Base-by-base conservation (phyloP, 192 early-diverging fungal genomes). In the Pilaira anomala region DNA sequence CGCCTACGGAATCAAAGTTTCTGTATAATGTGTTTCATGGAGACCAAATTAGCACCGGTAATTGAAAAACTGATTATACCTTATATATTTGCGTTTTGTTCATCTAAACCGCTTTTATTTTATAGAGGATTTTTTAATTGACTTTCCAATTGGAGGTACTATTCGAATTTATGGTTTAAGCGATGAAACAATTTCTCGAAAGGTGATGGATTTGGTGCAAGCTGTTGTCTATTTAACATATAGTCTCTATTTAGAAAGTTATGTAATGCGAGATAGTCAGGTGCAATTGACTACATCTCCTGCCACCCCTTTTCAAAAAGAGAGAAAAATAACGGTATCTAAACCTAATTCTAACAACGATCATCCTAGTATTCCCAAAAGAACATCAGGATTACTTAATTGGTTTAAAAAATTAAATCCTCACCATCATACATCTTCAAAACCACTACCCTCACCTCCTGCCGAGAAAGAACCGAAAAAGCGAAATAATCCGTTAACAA, bases 241-340 rank as follows among this genome's bases (percentile, higher is more conserved):
- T 76, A 92, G 86, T 60, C 76, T 94, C 22, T 73, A 85, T 52
- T 72, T 95, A 33, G 94, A 97, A 67, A 79, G 81, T 6, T 80
- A 76, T 39, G 62, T 97, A 26, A 77, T 93, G 49, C 69, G 78
- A 14, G 89, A 95, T 72, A 80, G 93, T 70, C 85, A 78, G 67
- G 84, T 84, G 33, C 30, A 76, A 25, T 71, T 53, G 19, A 65
- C 25, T 45, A 67, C 24, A 19, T 58, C 36, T 24, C 44, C 3
- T 28, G 22, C 22, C 49, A 1, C 30, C 7, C 30, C 30, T 33
- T 36, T 36, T 36, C 33, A 36, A 36, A 36, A 36, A 36, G 33
- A 36, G 33, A 36, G 11, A 9, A 9, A 5, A 36, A 36, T 9
- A 36, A 36, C n/a, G n/a, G n/a, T n/a, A n/a, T n/a, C 33, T 36